Evolutionary conservation across 2,329 filamentous ascomycete species (phyloP), one percentile per base, ranked within the genome.

Genomic region (Fusarium napiforme): DNA sequence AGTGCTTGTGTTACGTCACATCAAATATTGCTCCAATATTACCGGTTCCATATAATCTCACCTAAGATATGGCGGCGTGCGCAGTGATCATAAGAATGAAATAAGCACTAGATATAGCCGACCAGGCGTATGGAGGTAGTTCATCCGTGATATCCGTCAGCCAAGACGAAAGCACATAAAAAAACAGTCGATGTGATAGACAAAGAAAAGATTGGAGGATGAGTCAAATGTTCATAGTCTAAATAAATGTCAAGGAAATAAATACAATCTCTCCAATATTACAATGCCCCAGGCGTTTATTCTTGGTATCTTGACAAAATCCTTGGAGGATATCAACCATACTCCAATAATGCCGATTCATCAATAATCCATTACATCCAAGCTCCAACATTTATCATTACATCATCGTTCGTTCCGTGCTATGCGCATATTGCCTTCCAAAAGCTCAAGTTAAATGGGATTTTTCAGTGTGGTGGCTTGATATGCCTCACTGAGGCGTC

Each of bases 301-400:
- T n/a, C 14, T 53, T 16, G 12, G 15, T 9, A 7, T 16, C n/a
- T 5, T 15, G 5, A 53, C 12, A 26, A 21, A 37, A 16, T 7
- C 19, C 14, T 1, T 6, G 2, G 28, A 12, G 7, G 9, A 16
- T 16, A 16, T 21, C 9, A 12, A 37, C 50, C 23, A 18, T 37
- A 28, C 50, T 53, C 23, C 23, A 26, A 11, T 28, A 16, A 28
- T 53, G 12, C 34, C 14, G 9, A 28, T 28, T n/a, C 19, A 10
- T 53, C 16, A 34, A 18, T 19, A 23, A 23, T 19, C 9, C 47
- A 16, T 39, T 28, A 28, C 19, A 21, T 16, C 12, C 12, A 7
- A 4, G 0, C 14, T 26, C 7, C 9, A 26, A 21, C 6, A 9
- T 28, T 1, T 9, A 53, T 21, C 14, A 39, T 36, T 9, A 16